Evolutionary conservation across 192 early-diverging fungal genomes (phyloP).

Genomic region (Pilobolus umbonatus): DNA sequence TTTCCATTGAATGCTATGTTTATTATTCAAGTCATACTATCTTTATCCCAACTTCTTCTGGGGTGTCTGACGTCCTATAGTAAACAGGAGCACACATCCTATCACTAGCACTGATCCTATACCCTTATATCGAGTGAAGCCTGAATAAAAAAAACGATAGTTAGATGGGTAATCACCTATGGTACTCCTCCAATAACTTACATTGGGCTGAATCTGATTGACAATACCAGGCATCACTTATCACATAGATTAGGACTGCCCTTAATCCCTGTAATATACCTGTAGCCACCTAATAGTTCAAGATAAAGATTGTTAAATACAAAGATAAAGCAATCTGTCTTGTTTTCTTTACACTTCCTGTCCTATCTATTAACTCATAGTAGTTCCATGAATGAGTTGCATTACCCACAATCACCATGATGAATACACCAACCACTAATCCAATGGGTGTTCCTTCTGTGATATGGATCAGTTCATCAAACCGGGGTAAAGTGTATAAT

Average conservation of each 20-base stretch:
- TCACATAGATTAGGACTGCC: constrained; percentile 52
- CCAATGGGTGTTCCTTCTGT: neutral
- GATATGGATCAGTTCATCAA: constrained; percentile 37
- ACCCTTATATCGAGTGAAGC: constrained; percentile 54
- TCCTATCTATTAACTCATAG: constrained; percentile 47
- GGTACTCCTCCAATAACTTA: constrained; percentile 6
- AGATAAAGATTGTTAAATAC: neutral
- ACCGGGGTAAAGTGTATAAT: constrained; percentile 48
- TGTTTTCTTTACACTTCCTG: constrained; percentile 39
- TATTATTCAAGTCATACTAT: too few relatives aligned
- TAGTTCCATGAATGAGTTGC: constrained; percentile 49
- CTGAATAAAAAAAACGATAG: constrained; percentile 8
- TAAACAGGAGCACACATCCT: constrained; percentile 50
- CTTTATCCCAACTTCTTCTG: too few relatives aligned
- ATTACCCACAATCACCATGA: constrained; percentile 38
- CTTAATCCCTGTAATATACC: constrained; percentile 52
- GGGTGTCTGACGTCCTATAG: constrained; percentile 37
- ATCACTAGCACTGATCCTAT: constrained; percentile 45
- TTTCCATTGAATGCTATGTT: too few relatives aligned
- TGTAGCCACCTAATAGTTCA: constrained; percentile 37
- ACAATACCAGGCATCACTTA: constrained; percentile 56
- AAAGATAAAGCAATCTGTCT: neutral
- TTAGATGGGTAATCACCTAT: neutral
- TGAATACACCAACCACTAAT: constrained; percentile 38
- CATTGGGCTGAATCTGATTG: constrained; percentile 47